phyloP scores from a whole-genome alignment of 805 yeast species.

The Candida broadrunensis region DNA sequence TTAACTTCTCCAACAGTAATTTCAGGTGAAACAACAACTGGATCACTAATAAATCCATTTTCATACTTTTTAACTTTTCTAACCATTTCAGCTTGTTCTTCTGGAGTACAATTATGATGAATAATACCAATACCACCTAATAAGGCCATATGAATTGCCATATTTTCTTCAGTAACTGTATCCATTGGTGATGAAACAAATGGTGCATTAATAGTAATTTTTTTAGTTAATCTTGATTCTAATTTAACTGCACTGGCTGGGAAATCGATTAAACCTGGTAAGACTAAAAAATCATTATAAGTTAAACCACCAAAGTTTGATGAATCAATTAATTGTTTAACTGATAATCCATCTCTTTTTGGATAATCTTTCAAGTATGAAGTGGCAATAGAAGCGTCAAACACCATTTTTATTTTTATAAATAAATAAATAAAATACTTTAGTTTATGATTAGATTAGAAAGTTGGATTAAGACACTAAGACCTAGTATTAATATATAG shows the following conservation, averaged over 20 bases:
- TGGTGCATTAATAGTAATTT: constrained; percentile 88
- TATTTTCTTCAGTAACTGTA: constrained; percentile 94
- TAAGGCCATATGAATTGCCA: constrained; percentile 98
- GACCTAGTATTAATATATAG: constrained; percentile 4
- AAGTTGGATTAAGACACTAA: too few species aligned
- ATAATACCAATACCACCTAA: constrained; percentile 98
- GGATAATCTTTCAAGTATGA: constrained; percentile 63
- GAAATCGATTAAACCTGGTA: constrained; percentile 93
- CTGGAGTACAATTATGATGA: constrained; percentile 95
- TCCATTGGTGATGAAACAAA: constrained; percentile 99
- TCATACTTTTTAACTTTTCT: constrained; percentile 94
- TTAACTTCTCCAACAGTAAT: constrained; percentile 80
- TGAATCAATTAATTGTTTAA: constrained; percentile 85
- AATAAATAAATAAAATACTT: too few species aligned
- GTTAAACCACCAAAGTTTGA: constrained; percentile 91
- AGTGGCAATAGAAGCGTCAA: constrained; percentile 57
- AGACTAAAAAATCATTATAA: constrained; percentile 90
- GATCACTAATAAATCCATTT: constrained; percentile 96
- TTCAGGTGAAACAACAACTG: constrained; percentile 72
- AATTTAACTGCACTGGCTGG: constrained; percentile 74
- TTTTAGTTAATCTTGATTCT: constrained; percentile 87
- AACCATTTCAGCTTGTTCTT: constrained; percentile 98
- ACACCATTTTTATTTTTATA: constrained; percentile 15
- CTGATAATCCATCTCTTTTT: constrained; percentile 81
- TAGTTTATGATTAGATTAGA: too few species aligned